Conservation (phyloP, 228 moss, liverwort and hornwort genomes). For the Sphagnum fallax region DNA sequence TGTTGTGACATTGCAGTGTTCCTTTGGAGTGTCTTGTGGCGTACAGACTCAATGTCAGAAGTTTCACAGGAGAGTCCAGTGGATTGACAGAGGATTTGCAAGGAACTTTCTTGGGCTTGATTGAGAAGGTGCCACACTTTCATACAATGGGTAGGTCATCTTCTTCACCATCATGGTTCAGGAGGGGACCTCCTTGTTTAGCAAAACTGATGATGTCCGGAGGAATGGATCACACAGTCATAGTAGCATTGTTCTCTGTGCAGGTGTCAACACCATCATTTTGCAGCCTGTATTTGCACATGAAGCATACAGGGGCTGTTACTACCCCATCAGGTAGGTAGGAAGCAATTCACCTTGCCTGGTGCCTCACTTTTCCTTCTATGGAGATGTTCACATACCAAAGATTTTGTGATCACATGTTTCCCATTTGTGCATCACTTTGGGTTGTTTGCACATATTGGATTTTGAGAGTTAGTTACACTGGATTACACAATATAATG, state of each 20-base stretch:
- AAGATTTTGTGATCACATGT: too few relatives aligned
- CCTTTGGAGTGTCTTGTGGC: slow-evolving; percentile 68
- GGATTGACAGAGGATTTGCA: slow-evolving; percentile 40
- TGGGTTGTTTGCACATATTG: background rate
- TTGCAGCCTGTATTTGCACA: slow-evolving; percentile 70
- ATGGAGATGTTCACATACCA: background rate
- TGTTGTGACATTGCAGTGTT: slow-evolving; percentile 27
- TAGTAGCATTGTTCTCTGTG: background rate
- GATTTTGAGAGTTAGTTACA: too few relatives aligned
- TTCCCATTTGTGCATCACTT: slow-evolving; percentile 1
- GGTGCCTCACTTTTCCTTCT: background rate
- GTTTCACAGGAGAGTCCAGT: slow-evolving; percentile 74
- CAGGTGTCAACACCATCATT: slow-evolving; percentile 84
- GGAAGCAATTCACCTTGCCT: background rate
- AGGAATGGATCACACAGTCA: too few relatives aligned
- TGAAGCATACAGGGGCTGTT: slow-evolving; percentile 44
- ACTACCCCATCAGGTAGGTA: slow-evolving; percentile 58
- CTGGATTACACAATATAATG: too few relatives aligned
- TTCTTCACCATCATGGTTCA: too few relatives aligned
- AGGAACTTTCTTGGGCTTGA: slow-evolving; percentile 69
- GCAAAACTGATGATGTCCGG: too few relatives aligned
- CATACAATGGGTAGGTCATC: slow-evolving; percentile 41
- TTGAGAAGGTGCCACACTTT: slow-evolving; percentile 59
- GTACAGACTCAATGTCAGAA: slow-evolving; percentile 64
- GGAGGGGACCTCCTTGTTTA: too few relatives aligned